Evolutionary conservation across 768 basidiomycete genomes (phyloP), one percentile per base, ranked within the genome.

Genomic region (Lactarius hengduanensis): DNA sequence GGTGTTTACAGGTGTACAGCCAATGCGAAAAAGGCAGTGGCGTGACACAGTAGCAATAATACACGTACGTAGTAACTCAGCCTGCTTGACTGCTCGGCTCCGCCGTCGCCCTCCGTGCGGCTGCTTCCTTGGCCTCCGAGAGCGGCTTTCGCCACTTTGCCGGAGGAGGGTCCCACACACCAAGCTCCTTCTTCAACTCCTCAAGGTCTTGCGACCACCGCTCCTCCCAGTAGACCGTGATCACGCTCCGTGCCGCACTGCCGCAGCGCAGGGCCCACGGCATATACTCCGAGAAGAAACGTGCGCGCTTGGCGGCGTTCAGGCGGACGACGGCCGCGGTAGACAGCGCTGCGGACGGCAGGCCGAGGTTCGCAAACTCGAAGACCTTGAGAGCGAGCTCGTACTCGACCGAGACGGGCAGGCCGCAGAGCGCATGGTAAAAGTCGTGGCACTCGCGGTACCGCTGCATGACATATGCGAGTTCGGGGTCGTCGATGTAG

Each of bases 361-460:
- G 82, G 16, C 90, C 88, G 71, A 97, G 82, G 77, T 99, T 98
- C 34, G 91, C 85, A 65, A 96, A 90, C 76, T 98, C 97, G 72
- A 98, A 94, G 71, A 86, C 89, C 74, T 99, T 99, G 76, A 98
- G 85, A 1, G 94, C 93, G 36, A 99, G 83, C 75, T 99, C 97
- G 57, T 90, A 92, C 64, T 91, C 86, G 72, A 96, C 90, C 67
- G 88, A 89, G 65, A 98, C 94, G 0, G 94, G 95, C 10, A 98
- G 82, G 71, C 86, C 86, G 78, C 87, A 88, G 67, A 98, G 83
- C 72, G 92, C 92, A 74, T 99, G 97, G 74, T 98, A 97, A 71
- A 98, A 90, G 78, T 99, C 96, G 77, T 99, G 97, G 69, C 91
- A 96, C 78, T 99, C 96, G 30, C 96, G 89, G 76, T 98, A 99